Evolutionary conservation across 495 filamentous ascomycete species (phyloP).

Genomic region (Aspergillus sclerotioniger): DNA sequence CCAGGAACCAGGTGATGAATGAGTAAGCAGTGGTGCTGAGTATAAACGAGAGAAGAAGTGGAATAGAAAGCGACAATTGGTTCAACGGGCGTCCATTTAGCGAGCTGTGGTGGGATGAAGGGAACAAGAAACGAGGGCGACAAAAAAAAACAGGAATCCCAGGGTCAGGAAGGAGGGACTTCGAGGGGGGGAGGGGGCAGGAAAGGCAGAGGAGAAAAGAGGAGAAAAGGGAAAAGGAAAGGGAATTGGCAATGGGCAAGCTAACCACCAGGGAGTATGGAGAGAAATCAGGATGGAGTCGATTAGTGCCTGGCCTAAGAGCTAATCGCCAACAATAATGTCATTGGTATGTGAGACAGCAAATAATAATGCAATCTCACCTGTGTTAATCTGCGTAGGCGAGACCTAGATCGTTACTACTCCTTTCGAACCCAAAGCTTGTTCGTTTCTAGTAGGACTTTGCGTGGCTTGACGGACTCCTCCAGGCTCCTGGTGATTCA

Average conservation of each 20-base stretch:
- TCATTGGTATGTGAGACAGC: constrained; percentile 9
- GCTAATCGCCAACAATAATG: constrained; percentile 2
- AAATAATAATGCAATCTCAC: background rate
- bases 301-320: constrained; percentile 5
- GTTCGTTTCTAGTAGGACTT: background rate
- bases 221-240: background rate
- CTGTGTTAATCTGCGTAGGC: background rate
- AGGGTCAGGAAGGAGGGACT: constrained; percentile 5
- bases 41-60: constrained; percentile 10
- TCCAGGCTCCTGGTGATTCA: background rate
- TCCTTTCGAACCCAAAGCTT: background rate
- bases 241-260: background rate
- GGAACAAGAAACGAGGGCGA: constrained; percentile 6
- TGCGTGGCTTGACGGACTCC: no score
- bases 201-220: background rate
- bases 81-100: constrained; percentile 1
- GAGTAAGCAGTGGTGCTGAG: background rate
- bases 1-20: constrained; percentile 5
- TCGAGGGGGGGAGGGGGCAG: background rate
- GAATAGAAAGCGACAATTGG: constrained; percentile 9
- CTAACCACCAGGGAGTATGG: constrained; percentile 1
- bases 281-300: constrained; percentile 1
- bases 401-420: background rate
- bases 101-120: background rate
- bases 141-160: constrained; percentile 8